Evolutionary conservation across 2,329 filamentous ascomycete genomes (phyloP), one percentile per base, ranked within the genome.

Genomic region (Drechslerella stenobrocha): DNA sequence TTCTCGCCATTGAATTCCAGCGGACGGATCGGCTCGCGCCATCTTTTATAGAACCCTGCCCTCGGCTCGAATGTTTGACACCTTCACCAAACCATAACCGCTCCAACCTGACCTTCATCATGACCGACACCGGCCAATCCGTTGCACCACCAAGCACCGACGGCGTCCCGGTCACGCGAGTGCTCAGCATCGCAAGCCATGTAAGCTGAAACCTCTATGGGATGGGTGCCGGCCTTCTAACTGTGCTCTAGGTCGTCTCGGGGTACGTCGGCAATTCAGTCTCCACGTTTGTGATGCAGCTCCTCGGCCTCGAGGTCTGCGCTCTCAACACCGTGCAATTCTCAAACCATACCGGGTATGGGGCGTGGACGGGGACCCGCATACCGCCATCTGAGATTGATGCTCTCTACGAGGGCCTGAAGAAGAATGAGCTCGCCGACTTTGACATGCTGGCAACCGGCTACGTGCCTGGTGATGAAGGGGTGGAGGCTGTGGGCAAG

Each of bases 211-310:
- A 46, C n/a, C 45, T 58, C n/a, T 1, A 37, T 7, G 20, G 18
- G 13, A n/a, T 18, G 22, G 34, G 3, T 18, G 6, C 2, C n/a
- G 1, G 9, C 20, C 2, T 24, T 3, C 57, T 52, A 47, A 61
- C 40, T 4, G 30, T 40, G 1, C 24, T 32, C 37, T 70, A 80
- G 78, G 78, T 80, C 53, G 78, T 80, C 50, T 80, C 77, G 50
- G 78, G 93, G 76, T 92, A 96, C 82, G 93, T 98, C 72, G 93
- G 93, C 52, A 98, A 98, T 77, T 96, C 92, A 74, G 96, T 98
- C 81, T 91, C 91, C 40, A 90, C 90, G 0, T 95, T 96, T 75
- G 89, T 91, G 71, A 87, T 98, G 82, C 92, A 98, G 77, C 87
- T 88, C 0, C 79, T 98, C 51, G 93, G 93, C 47, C 96, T 90